Percentiles rank a stretch among this genome's conserved stretches.
phyloP scores from a whole-genome alignment of 768 basidiomycete species.

The Panaeolus cyanescens region DNA sequence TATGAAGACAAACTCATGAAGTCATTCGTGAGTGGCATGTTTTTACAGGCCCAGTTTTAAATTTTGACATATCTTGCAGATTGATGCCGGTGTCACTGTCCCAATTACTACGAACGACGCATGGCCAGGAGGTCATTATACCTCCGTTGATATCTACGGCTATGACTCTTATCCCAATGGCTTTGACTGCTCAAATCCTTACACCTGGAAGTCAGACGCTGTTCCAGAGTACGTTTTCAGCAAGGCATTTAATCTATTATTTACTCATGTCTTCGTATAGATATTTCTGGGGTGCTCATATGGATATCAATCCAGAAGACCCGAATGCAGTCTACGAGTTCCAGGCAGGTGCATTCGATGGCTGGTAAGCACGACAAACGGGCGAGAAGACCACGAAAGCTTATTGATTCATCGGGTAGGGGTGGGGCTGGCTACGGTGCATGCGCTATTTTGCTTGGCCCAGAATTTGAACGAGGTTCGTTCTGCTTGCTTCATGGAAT shows the following conservation, averaged over 20 bases:
- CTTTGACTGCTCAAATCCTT: slow-evolving; percentile 53
- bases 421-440: slow-evolving; percentile 37
- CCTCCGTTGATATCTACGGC: slow-evolving; percentile 51
- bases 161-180: slow-evolving; percentile 54
- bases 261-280: slow-evolving; percentile 12
- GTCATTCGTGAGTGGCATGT: slow-evolving; percentile 26
- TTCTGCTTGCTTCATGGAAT: background rate
- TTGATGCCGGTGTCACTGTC: slow-evolving; percentile 43
- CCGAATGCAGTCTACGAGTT: slow-evolving; percentile 46
- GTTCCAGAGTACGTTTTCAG: slow-evolving; percentile 36
- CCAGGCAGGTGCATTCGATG: slow-evolving; percentile 56
- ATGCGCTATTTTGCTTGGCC: slow-evolving; percentile 37
- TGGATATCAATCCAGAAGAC: slow-evolving; percentile 34
- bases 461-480: slow-evolving; percentile 47
- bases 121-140: slow-evolving; percentile 45
- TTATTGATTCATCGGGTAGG: slow-evolving; percentile 24
- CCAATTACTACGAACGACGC: slow-evolving; percentile 51
- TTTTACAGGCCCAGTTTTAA: background rate
- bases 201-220: slow-evolving; percentile 43
- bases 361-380: slow-evolving; percentile 29
- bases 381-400: too few relatives aligned
- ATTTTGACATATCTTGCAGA: slow-evolving; percentile 22
- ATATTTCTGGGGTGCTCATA: slow-evolving; percentile 41
- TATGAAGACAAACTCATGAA: slow-evolving; percentile 38
- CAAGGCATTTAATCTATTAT: background rate